These are phyloP conservation scores for Boletus sp. DNA, from an alignment of 1,284 basidiomycete genomes.

Conservation along the genomic window DNA sequence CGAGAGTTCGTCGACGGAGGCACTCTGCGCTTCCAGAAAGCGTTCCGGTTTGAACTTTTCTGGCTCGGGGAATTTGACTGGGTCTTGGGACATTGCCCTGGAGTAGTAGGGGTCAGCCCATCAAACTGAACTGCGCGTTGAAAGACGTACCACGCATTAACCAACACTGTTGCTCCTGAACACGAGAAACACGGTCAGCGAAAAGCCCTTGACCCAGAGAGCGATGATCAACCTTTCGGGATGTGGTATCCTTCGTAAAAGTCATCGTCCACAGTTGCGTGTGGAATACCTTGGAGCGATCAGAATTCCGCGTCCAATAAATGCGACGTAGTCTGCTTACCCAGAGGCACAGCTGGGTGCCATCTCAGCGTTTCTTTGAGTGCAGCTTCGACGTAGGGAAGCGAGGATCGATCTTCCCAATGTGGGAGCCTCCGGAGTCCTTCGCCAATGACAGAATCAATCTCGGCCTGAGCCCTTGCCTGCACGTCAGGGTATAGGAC, in stretches of 20 bases:
- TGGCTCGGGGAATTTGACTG: constrained; percentile 40
- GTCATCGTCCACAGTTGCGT: constrained; percentile 43
- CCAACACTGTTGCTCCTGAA: constrained; percentile 23
- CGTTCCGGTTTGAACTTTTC: constrained; percentile 43
- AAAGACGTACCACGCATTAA: constrained; percentile 20
- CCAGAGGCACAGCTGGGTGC: constrained; percentile 40
- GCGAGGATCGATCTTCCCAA: constrained; percentile 35
- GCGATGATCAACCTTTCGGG: constrained; percentile 32
- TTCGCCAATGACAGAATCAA: constrained; percentile 38
- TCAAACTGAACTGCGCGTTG: background rate
- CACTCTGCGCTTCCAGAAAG: constrained; percentile 26
- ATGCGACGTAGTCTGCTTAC: constrained; percentile 7
- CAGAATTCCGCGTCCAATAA: background rate
- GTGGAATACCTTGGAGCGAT: constrained; percentile 35
- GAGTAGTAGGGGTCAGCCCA: background rate
- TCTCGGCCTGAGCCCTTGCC: constrained; percentile 39
- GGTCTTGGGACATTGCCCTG: constrained; percentile 45
- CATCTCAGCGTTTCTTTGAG: constrained; percentile 53
- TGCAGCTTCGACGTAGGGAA: constrained; percentile 46
- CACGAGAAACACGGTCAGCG: background rate
- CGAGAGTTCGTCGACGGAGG: constrained; percentile 36
- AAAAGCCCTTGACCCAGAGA: background rate
- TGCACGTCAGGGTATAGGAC: constrained; percentile 45
- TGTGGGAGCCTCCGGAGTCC: constrained; percentile 35
- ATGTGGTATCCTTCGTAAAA: constrained; percentile 40